Evolutionary conservation across 768 basidiomycete genomes (phyloP).

Genomic region (Agrocybe praecox): DNA sequence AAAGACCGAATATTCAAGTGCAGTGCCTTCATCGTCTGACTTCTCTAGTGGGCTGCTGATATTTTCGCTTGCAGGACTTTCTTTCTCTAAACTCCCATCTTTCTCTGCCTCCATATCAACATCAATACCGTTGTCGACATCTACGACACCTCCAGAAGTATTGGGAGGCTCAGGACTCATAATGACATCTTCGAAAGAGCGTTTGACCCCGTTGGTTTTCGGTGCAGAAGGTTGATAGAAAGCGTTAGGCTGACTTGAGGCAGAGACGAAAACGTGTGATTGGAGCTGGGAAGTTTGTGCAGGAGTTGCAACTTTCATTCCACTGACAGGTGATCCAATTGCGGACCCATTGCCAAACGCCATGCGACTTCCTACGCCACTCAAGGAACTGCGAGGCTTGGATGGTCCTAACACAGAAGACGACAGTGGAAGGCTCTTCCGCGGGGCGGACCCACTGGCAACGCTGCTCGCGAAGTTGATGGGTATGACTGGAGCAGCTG

Average conservation of each 20-base stretch:
- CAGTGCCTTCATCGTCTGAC: conserved; percentile 18
- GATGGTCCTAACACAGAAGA: conserved; percentile 19
- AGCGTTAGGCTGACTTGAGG: conserved; percentile 60
- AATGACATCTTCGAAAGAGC: conserved; percentile 25
- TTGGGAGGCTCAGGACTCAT: conserved; percentile 20
- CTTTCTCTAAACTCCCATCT: conserved; percentile 4
- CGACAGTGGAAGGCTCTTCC: conserved; percentile 30
- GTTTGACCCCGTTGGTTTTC: conserved; percentile 34
- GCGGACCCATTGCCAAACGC: conserved; percentile 18
- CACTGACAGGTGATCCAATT: conserved; percentile 30
- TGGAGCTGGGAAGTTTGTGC: conserved; percentile 23
- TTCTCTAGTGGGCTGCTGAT: conserved; percentile 13
- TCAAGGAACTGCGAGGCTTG: conserved; percentile 23
- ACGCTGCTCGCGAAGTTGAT: conserved; percentile 15
- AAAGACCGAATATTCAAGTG: conserved; percentile 32
- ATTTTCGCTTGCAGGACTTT: conserved; percentile 9
- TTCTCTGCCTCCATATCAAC: conserved; percentile 24
- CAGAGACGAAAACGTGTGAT: conserved; percentile 42
- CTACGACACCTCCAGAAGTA: conserved; percentile 9
- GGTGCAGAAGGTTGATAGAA: conserved; percentile 60
- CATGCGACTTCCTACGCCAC: conserved; percentile 28
- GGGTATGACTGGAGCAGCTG: conserved; percentile 22
- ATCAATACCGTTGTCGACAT: conserved; percentile 20
- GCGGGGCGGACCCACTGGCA: conserved; percentile 22
- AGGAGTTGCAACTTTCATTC: conserved; percentile 25